Evolutionary conservation across 805 yeast species (phyloP).

Genomic region (Myxozyma melibiosi): DNA sequence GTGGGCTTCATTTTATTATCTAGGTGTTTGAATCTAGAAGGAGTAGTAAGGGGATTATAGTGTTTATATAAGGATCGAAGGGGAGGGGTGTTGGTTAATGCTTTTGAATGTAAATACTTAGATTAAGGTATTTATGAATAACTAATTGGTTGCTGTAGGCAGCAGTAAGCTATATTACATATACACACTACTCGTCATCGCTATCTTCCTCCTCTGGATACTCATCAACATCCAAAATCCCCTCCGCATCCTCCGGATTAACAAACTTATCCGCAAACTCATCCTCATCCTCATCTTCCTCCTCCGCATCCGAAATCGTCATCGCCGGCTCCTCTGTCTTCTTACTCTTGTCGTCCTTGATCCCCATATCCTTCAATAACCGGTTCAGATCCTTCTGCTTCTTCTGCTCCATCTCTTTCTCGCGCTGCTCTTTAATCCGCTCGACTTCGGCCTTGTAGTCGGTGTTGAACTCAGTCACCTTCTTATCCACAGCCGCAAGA

Average conservation of each 20-base stretch:
- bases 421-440: slow-evolving; percentile 71
- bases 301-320: slow-evolving; percentile 58
- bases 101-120: no score
- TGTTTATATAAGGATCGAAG: no score
- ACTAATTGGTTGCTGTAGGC: background rate
- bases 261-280: slow-evolving; percentile 30
- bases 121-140: no score
- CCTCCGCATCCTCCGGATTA: slow-evolving; percentile 45
- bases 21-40: no score
- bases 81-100: no score
- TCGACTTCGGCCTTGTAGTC: slow-evolving; percentile 87
- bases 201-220: slow-evolving; percentile 7
- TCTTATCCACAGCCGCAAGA: slow-evolving; percentile 76
- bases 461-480: slow-evolving; percentile 82
- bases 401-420: slow-evolving; percentile 68
- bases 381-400: slow-evolving; percentile 71
- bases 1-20: no score
- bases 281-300: slow-evolving; percentile 55
- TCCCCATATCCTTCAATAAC: slow-evolving; percentile 85
- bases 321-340: slow-evolving; percentile 61
- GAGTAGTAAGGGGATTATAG: no score
- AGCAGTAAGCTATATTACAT: background rate
- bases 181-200: slow-evolving; percentile 12
- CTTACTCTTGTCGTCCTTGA: slow-evolving; percentile 55
- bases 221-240: slow-evolving; percentile 39